Base-by-base conservation (phyloP, 345 rosid species). In the Brassica nigra region DNA sequence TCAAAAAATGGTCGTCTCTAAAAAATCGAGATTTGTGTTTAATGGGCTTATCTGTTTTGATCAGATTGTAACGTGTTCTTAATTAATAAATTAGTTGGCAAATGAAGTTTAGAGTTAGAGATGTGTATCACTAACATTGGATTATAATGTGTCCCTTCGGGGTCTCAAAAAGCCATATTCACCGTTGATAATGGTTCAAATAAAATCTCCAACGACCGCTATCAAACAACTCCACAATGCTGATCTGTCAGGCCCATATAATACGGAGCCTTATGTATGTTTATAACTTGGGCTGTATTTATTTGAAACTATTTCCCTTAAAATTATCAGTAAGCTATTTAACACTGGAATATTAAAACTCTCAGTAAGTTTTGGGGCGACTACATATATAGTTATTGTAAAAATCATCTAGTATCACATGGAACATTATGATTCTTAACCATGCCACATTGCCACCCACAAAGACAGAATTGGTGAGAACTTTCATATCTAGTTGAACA, bases 81-180 rank as follows among this genome's bases (percentile, higher is more conserved):
- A 28, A 54, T 64, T 39, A 64, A 16, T 54, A 78, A 37, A 55
- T 71, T 78, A 28, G 77, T 71, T 65, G 77, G 72, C 72, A 71
- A 62, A 76, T 70, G 55, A 65, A 63, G 27, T 52, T 71, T 70
- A 4, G 31, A 27, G 63, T 71, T 70, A 6, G 31, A 27, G 54
- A 71, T 18, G 59, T 34, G 68, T 33, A 33, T 64, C 20, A 18
- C 4, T 31, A 47, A 14, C 2, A 27, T 20, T 54, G 67, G 44
- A 12, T 61, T 68, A 75, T 66, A n/a, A 55, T 54, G 47, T 39
- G 71, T 49, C 81, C 58, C 70, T 58, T 62, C 64, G 20, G 54
- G 52, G 75, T 69, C 71, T 70, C 65, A 27, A 62, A 77, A 70
- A 34, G 69, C 55, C 75, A 31, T 59, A 5, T 14, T 61, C 47